phyloP scores from a whole-genome alignment of 2,329 filamentous ascomycete genomes.

The Sporothrix pallida region DNA sequence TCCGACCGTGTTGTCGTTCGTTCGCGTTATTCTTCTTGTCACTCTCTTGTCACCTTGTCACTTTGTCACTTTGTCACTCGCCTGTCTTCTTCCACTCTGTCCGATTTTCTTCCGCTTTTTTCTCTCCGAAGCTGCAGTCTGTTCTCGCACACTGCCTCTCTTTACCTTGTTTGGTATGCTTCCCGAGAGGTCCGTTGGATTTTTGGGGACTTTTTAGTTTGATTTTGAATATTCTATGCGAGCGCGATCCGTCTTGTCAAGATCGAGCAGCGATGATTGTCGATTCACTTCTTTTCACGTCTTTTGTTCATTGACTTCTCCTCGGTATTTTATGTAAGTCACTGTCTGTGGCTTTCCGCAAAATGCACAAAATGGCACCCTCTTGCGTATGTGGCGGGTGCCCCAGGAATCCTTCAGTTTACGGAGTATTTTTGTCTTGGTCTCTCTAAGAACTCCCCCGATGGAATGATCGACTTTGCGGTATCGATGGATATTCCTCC shows the following conservation, averaged over 20 bases:
- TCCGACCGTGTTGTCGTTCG: not conserved
- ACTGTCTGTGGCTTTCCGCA: not conserved
- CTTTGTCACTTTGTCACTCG: no score
- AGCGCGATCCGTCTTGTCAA: not conserved
- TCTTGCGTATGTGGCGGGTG: slow-evolving; percentile 17
- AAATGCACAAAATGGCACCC: not conserved
- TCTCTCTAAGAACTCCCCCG: not conserved
- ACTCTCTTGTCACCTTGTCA: no score
- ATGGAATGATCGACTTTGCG: not conserved
- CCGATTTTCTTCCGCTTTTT: not conserved
- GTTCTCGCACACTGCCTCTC: not conserved
- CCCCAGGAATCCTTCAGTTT: slow-evolving; percentile 12
- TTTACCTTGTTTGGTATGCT: not conserved
- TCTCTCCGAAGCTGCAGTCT: not conserved
- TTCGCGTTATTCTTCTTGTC: no score
- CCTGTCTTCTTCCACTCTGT: not conserved
- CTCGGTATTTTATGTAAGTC: not conserved
- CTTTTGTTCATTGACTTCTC: not conserved
- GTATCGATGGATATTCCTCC: slow-evolving; percentile 4
- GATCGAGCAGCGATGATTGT: not conserved
- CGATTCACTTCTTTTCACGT: not conserved
- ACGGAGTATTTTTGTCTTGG: not conserved
- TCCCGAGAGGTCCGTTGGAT: not conserved
- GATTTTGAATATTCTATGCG: not conserved
- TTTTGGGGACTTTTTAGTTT: not conserved